Percentiles rank a stretch among this genome's conserved stretches.
Evolutionary conservation across 1,284 basidiomycete genomes (phyloP).

Genomic region (Puccinia horiana): DNA sequence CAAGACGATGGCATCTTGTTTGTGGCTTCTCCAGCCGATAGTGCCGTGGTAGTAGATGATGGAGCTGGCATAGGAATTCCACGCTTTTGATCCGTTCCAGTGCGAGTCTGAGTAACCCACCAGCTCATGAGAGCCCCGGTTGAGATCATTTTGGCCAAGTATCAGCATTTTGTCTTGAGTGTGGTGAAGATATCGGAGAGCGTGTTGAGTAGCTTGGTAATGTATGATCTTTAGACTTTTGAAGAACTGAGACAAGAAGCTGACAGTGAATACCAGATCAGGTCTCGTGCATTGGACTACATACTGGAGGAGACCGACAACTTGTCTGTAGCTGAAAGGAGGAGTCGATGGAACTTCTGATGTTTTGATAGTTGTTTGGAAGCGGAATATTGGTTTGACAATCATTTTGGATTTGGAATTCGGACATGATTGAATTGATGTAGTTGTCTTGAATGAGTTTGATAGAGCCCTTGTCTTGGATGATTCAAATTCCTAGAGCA

Average conservation of each 20-base stretch:
- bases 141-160: background rate
- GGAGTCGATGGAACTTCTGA: background rate
- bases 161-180: background rate
- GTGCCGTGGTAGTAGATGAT: background rate
- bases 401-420: background rate
- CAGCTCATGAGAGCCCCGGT: background rate
- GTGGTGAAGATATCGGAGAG: background rate
- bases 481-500: constrained; percentile 10
- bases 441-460: constrained; percentile 20
- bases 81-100: no score
- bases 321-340: background rate
- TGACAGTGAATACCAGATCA: background rate
- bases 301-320: background rate
- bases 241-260: constrained; percentile 17
- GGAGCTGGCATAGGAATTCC: background rate
- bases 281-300: constrained; percentile 11
- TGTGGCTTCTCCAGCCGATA: background rate
- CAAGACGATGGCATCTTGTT: background rate
- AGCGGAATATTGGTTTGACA: background rate
- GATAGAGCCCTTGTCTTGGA: background rate
- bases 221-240: background rate
- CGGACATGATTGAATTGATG: background rate
- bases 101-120: background rate
- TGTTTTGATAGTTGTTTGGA: background rate
- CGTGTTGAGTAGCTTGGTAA: background rate